A percentile compares a stretch with the other conserved stretches of the same genome.
Evolutionary conservation across 176 grass and related monocot species (phyloP).

Genomic region (Urochloa ruziziensis): DNA sequence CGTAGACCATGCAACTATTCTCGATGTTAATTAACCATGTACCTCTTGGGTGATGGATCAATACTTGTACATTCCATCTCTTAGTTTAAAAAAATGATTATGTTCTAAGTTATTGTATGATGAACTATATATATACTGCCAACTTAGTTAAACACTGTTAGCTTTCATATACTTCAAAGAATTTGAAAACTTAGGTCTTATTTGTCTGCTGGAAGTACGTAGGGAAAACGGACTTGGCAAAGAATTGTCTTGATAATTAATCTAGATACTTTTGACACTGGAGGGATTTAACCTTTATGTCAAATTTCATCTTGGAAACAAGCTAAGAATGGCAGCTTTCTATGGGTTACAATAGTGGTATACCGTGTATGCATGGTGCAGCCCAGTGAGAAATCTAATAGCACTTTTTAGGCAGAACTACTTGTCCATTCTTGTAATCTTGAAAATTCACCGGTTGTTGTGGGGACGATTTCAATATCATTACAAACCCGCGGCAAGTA

Average conservation of each 20-base stretch:
- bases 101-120: background rate
- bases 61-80: background rate
- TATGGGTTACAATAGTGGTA: too few species aligned
- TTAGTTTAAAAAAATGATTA: background rate
- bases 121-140: background rate
- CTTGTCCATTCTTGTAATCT: background rate
- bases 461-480: too few species aligned
- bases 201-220: background rate
- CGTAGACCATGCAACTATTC: too few species aligned
- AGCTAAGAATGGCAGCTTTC: too few species aligned
- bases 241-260: background rate
- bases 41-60: too few species aligned
- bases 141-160: background rate
- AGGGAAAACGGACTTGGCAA: background rate
- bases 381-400: background rate
- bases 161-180: background rate
- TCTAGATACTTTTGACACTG: background rate
- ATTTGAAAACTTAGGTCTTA: background rate
- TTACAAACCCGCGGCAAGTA: too few species aligned
- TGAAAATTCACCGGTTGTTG: too few species aligned
- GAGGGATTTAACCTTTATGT: background rate
- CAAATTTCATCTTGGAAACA: background rate
- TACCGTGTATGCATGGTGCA: too few species aligned
- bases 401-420: background rate
- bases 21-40: too few species aligned